These are phyloP conservation scores for Russula sp. DNA, from an alignment of 768 basidiomycete species.

Conservation along the genomic window DNA sequence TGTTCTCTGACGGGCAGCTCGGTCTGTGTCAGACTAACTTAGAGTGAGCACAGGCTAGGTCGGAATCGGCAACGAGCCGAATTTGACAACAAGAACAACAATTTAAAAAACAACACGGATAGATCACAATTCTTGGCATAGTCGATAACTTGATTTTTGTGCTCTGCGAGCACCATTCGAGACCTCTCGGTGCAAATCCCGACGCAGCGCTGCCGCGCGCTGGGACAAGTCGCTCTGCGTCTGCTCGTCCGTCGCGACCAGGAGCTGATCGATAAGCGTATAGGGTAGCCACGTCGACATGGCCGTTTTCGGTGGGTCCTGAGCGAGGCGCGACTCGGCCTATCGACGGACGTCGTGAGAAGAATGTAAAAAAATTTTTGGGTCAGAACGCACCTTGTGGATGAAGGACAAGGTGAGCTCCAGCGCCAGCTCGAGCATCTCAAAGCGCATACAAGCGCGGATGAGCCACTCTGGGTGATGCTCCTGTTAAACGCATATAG, in stretches of 20 bases:
- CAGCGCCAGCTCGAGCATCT: conserved; percentile 70
- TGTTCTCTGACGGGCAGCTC: background rate
- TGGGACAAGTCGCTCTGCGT: conserved; percentile 39
- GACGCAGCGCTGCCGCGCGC: conserved; percentile 36
- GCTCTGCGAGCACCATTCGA: conserved; percentile 60
- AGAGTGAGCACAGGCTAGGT: no score
- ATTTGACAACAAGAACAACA: no score
- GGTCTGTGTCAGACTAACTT: no score
- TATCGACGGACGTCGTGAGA: conserved; percentile 26
- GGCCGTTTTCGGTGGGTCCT: conserved; percentile 48
- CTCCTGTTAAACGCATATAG: conserved; percentile 36
- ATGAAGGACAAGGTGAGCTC: conserved; percentile 67
- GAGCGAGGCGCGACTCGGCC: conserved; percentile 50
- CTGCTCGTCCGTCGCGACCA: conserved; percentile 54
- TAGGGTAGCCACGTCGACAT: conserved; percentile 77
- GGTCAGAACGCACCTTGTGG: conserved; percentile 50
- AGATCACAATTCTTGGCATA: conserved; percentile 18
- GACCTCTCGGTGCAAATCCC: conserved; percentile 53
- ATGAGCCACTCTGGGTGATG: conserved; percentile 83
- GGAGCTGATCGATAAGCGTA: conserved; percentile 75
- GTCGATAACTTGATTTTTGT: conserved; percentile 48
- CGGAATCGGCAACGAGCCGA: no score
- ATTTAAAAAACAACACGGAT: background rate
- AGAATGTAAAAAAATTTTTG: background rate
- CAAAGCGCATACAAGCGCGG: conserved; percentile 69